Evolutionary conservation across 306 rosid species (phyloP).

Genomic region (Alnus glutinosa): DNA sequence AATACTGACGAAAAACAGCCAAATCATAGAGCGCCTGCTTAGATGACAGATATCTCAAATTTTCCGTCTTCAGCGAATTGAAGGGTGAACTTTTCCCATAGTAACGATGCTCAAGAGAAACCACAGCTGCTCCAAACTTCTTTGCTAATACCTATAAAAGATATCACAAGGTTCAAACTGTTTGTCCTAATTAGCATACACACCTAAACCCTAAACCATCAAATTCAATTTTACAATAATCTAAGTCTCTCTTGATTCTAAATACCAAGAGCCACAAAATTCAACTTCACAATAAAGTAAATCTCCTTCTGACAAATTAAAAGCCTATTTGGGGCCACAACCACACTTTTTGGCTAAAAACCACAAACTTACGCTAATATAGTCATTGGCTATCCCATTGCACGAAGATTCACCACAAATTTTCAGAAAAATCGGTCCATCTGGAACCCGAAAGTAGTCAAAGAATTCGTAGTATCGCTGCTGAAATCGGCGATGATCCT

Average conservation of each 20-base stretch:
- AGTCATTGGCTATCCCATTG: constrained; percentile 70
- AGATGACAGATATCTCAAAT: constrained; percentile 87
- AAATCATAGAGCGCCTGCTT: constrained; percentile 95
- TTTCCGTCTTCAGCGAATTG: constrained; percentile 58
- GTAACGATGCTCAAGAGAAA: constrained; percentile 94
- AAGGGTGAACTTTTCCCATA: constrained; percentile 92
- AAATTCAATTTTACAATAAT: background rate
- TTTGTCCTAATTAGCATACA: constrained; percentile 7
- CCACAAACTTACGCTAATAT: constrained; percentile 51
- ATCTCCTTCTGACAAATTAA: background rate
- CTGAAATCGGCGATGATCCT: constrained; percentile 73
- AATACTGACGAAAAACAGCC: constrained; percentile 75
- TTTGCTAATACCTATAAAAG: constrained; percentile 72
- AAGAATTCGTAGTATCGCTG: constrained; percentile 91
- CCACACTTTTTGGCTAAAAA: constrained; percentile 21
- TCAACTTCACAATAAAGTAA: too few species aligned
- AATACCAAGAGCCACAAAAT: background rate
- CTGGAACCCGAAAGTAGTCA: constrained; percentile 69
- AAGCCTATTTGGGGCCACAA: constrained; percentile 4
- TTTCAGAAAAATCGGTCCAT: constrained; percentile 74
- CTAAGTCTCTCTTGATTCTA: background rate
- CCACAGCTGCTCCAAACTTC: constrained; percentile 94
- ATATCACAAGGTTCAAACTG: constrained; percentile 18
- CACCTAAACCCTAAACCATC: constrained; percentile 10
- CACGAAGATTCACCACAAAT: constrained; percentile 78